Evolutionary conservation across 139 green algal genomes (phyloP).

Genomic region (Pleodorina starrii): DNA sequence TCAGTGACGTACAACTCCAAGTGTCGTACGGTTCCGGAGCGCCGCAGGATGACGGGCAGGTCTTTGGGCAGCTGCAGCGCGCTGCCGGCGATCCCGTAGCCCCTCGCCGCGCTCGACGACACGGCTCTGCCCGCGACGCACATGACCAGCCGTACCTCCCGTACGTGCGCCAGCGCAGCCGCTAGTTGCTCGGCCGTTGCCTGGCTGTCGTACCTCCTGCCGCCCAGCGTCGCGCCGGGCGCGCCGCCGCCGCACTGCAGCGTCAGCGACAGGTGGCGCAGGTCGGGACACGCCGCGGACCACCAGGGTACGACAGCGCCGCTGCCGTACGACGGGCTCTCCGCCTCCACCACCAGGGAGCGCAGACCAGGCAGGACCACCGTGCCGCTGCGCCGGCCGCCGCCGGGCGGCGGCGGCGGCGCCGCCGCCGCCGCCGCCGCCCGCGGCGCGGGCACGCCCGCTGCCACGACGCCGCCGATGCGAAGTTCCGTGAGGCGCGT

Average conservation of each 20-base stretch:
- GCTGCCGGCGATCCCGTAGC: not conserved
- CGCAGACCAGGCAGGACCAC: not conserved
- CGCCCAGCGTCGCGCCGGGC: not conserved
- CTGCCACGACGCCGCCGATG: slow-evolving; percentile 24
- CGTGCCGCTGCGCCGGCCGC: not conserved
- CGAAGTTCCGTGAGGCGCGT: not conserved
- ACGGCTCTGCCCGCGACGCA: not conserved
- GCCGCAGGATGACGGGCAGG: not conserved
- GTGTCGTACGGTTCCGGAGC: slow-evolving; percentile 4
- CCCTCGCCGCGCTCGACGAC: not conserved
- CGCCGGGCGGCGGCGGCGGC: too few relatives aligned
- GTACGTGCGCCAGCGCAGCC: slow-evolving; percentile 8
- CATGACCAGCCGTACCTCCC: not conserved
- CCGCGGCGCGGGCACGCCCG: not conserved
- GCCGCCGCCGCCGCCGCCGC: too few relatives aligned
- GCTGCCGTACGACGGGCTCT: slow-evolving; percentile 19
- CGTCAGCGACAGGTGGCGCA: slow-evolving; percentile 26
- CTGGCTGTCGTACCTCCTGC: not conserved
- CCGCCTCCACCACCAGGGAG: not conserved
- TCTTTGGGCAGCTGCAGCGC: not conserved
- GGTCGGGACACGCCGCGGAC: not conserved
- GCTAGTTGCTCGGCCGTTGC: not conserved
- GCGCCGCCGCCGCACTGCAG: slow-evolving; percentile 25
- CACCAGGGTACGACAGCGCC: slow-evolving; percentile 22
- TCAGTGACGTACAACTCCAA: not conserved